phyloP scores from a whole-genome alignment of 495 filamentous ascomycete genomes.

The Lophiostoma macrostomum region DNA sequence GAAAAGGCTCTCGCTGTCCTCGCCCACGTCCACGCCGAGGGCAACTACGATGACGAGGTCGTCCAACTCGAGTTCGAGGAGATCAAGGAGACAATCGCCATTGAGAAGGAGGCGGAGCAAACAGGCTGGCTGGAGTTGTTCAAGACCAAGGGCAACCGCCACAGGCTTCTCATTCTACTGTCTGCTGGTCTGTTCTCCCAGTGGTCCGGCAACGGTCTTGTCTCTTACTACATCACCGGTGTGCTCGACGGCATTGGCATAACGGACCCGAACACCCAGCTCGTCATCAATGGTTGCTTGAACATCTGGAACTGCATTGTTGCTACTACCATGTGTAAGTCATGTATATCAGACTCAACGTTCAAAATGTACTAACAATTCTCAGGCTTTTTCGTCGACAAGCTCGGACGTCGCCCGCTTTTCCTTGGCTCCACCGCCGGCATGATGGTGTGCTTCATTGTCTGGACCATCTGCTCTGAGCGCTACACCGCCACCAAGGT shows the following conservation, averaged over 20 bases:
- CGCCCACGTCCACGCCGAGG: constrained; percentile 44
- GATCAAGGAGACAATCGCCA: constrained; percentile 35
- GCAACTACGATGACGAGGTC: constrained; percentile 25
- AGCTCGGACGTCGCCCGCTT: constrained; percentile 57
- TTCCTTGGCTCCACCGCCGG: constrained; percentile 52
- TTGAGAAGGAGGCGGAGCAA: constrained; percentile 35
- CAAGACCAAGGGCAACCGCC: constrained; percentile 32
- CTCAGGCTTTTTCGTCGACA: constrained; percentile 47
- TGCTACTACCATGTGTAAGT: constrained; percentile 52
- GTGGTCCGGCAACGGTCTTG: constrained; percentile 25
- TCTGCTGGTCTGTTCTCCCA: constrained; percentile 35
- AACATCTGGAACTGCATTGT: constrained; percentile 55
- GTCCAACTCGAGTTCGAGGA: constrained; percentile 36
- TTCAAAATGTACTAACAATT: background rate
- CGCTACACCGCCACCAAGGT: constrained; percentile 35
- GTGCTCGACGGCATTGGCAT: constrained; percentile 53
- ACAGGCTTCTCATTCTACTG: constrained; percentile 34
- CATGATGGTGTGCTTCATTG: constrained; percentile 52
- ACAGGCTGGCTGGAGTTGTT: constrained; percentile 33
- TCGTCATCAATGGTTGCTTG: constrained; percentile 53
- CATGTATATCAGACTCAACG: too few species aligned
- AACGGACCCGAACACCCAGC: constrained; percentile 44
- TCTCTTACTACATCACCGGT: constrained; percentile 39
- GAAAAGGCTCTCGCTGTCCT: constrained; percentile 61
- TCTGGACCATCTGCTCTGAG: constrained; percentile 46